Evolutionary conservation across 1,284 basidiomycete species (phyloP).

Genomic region (Rhodofomes roseus): DNA sequence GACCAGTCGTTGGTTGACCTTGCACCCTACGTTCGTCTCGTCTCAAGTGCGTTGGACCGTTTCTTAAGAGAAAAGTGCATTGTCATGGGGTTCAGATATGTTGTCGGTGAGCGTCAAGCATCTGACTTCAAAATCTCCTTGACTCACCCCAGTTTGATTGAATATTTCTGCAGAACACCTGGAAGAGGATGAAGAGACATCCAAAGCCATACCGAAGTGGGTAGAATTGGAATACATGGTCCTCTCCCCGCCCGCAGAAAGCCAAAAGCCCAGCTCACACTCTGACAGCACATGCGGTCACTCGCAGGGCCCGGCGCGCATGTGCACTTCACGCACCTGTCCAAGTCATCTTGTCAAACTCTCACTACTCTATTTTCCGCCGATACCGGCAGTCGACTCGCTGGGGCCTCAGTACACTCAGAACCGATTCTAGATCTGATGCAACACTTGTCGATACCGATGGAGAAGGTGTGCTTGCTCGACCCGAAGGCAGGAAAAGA

Average conservation of each 20-base stretch:
- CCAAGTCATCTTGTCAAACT: conserved; percentile 58
- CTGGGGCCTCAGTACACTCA: conserved; percentile 57
- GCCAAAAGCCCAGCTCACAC: neutral
- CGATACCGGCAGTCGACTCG: conserved; percentile 22
- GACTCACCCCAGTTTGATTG: too few relatives aligned
- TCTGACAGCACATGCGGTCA: conserved; percentile 76
- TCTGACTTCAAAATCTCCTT: too few relatives aligned
- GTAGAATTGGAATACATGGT: conserved; percentile 79
- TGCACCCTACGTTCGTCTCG: too few relatives aligned
- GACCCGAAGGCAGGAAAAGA: conserved; percentile 79
- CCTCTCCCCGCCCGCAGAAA: conserved; percentile 17
- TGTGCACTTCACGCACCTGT: conserved; percentile 85
- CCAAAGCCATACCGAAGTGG: conserved; percentile 80
- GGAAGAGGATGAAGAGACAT: conserved; percentile 85
- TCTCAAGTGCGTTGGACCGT: too few relatives aligned
- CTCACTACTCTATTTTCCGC: conserved; percentile 44
- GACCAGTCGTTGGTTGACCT: too few relatives aligned
- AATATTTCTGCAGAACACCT: conserved; percentile 91
- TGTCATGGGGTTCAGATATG: conserved; percentile 31
- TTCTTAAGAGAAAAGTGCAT: too few relatives aligned
- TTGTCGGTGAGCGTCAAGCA: conserved; percentile 41
- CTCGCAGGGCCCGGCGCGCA: conserved; percentile 64
- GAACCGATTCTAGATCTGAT: conserved; percentile 68
- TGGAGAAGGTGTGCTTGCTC: conserved; percentile 76
- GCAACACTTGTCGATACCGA: conserved; percentile 41